Conservation (phyloP, 768 basidiomycete genomes). For the Fomitopsis pulvina region DNA sequence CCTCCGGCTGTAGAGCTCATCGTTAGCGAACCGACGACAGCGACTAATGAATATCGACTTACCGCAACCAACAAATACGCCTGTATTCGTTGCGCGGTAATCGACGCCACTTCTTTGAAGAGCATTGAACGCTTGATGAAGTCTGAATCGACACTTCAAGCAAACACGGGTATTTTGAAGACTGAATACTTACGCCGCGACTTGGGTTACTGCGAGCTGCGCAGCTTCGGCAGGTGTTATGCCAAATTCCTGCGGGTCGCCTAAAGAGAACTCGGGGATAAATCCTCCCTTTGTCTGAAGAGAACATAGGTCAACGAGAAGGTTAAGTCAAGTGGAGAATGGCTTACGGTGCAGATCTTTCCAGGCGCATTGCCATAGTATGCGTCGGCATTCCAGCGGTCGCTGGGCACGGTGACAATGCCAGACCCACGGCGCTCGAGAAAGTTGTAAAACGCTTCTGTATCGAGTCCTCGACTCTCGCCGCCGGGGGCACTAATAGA, state of each 20-base stretch:
- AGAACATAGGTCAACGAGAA: not conserved
- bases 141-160: constrained; percentile 1
- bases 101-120: constrained; percentile 15
- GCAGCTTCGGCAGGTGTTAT: constrained; percentile 13
- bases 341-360: constrained; percentile 6
- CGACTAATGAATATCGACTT: not conserved
- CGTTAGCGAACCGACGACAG: not conserved
- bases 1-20: not conserved
- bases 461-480: constrained; percentile 5
- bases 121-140: constrained; percentile 16
- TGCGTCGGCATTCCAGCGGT: constrained; percentile 10
- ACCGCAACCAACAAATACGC: constrained; percentile 12
- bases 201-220: constrained; percentile 8
- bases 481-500: constrained; percentile 10
- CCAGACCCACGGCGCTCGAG: not conserved
- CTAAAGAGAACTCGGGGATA: constrained; percentile 1
- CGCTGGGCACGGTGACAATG: constrained; percentile 2
- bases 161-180: not conserved
- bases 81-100: constrained; percentile 13
- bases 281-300: constrained; percentile 8
- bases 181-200: not conserved
- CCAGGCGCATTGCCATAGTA: constrained; percentile 5
- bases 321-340: not conserved
- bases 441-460: constrained; percentile 5
- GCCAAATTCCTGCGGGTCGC: constrained; percentile 15